Evolutionary conservation across 257 asterid genomes (phyloP).

Genomic region (Linderniella brevidens): DNA sequence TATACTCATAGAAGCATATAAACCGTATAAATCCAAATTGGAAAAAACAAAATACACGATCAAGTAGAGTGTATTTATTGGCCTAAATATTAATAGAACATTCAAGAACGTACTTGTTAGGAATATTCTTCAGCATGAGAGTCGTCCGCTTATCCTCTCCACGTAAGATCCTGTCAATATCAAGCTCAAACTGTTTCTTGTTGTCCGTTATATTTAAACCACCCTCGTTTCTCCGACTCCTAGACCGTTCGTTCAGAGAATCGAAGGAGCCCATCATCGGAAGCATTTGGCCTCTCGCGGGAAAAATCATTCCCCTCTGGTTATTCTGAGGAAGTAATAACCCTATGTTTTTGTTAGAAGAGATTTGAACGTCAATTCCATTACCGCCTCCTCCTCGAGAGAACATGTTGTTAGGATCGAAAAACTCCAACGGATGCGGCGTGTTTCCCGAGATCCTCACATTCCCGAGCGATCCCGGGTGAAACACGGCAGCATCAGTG

Average conservation of each 20-base stretch:
- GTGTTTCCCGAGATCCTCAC: slow-evolving; percentile 67
- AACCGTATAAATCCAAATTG: no score
- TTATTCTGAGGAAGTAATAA: slow-evolving; percentile 65
- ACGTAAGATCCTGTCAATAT: slow-evolving; percentile 61
- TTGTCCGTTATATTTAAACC: slow-evolving; percentile 54
- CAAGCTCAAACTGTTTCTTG: slow-evolving; percentile 97
- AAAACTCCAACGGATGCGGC: slow-evolving; percentile 66
- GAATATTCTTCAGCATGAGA: slow-evolving; percentile 96
- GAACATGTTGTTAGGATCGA: slow-evolving; percentile 52
- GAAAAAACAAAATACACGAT: no score
- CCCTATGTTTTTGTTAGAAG: slow-evolving; percentile 59
- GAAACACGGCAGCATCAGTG: slow-evolving; percentile 69
- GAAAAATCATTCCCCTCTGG: slow-evolving; percentile 77
- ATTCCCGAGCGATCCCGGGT: slow-evolving; percentile 90
- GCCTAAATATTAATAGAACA: neutral
- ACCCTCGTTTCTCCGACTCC: slow-evolving; percentile 72
- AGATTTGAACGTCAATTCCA: slow-evolving; percentile 51
- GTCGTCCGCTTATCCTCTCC: slow-evolving; percentile 98
- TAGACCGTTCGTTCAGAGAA: slow-evolving; percentile 77
- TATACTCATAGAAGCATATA: no score
- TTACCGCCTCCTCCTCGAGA: slow-evolving; percentile 46
- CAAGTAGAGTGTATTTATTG: no score
- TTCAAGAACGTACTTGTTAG: slow-evolving; percentile 68
- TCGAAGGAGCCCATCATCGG: slow-evolving; percentile 75
- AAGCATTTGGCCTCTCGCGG: slow-evolving; percentile 79